Evolutionary conservation across 352 stramenopile genomes (phyloP).

Genomic region (Pythium apleroticum): DNA sequence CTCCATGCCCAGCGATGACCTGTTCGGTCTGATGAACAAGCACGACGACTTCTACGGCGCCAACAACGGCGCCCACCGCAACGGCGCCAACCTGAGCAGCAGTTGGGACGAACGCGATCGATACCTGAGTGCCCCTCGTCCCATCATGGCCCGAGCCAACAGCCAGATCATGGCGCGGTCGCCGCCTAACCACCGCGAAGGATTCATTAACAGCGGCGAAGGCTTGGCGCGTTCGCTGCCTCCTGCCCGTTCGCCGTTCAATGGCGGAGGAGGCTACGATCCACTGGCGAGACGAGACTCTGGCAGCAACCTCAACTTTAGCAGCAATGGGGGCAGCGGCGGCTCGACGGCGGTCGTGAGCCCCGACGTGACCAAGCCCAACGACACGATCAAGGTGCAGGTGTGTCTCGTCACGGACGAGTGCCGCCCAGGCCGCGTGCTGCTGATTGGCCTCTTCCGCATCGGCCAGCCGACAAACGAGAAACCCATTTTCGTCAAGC

Average conservation of each 20-base stretch:
- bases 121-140: conserved; percentile 20
- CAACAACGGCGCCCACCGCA: neutral
- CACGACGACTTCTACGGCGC: conserved; percentile 4
- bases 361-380: conserved; percentile 66
- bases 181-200: conserved; percentile 17
- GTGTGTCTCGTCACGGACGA: conserved; percentile 61
- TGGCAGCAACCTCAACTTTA: conserved; percentile 29
- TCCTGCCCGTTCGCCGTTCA: conserved; percentile 16
- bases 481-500: conserved; percentile 84
- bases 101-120: conserved; percentile 26
- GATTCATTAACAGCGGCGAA: conserved; percentile 7
- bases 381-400: conserved; percentile 79
- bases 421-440: conserved; percentile 51
- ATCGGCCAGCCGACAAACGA: conserved; percentile 72
- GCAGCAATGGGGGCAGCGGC: conserved; percentile 1
- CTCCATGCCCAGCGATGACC: conserved; percentile 27
- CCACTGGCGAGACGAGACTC: conserved; percentile 19
- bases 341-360: conserved; percentile 35
- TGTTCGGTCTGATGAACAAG: conserved; percentile 39
- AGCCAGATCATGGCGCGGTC: conserved; percentile 24
- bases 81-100: conserved; percentile 21
- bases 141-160: conserved; percentile 18
- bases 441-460: conserved; percentile 80
- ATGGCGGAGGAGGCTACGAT: conserved; percentile 21
- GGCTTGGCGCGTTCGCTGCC: conserved; percentile 21